A percentile compares a stretch with the other conserved stretches of the same genome.
These are phyloP conservation scores for Candida cerambycidarum DNA, from an alignment of 805 yeast genomes.

Conservation along the genomic window DNA sequence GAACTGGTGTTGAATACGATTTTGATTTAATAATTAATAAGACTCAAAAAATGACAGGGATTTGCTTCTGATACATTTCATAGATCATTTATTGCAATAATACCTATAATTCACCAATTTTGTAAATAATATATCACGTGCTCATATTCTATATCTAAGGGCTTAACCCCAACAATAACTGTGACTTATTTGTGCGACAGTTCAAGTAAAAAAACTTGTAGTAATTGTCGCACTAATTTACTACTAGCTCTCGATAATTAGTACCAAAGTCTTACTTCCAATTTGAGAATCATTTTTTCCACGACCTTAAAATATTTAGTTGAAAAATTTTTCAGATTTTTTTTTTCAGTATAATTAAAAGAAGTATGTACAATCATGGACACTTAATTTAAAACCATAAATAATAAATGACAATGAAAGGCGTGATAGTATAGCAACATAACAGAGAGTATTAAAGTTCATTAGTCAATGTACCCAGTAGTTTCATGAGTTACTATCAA, in stretches of 20 bases:
- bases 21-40: no score
- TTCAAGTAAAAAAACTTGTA: neutral
- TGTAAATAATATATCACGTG: no score
- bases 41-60: no score
- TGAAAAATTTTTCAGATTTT: constrained; percentile 8
- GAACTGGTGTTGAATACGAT: constrained; percentile 1
- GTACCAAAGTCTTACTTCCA: neutral
- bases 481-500: neutral
- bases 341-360: constrained; percentile 7
- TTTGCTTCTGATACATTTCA: no score
- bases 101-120: no score
- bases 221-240: neutral
- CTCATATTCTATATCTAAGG: neutral
- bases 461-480: neutral
- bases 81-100: no score
- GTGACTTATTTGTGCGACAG: constrained; percentile 1
- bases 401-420: neutral
- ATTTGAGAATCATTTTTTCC: constrained; percentile 1
- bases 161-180: neutral
- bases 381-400: neutral
- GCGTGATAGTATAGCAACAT: neutral
- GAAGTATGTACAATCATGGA: constrained; percentile 5
- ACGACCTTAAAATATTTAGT: constrained; percentile 6
- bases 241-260: neutral
- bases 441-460: neutral